A percentile compares a stretch with the other conserved stretches of the same genome.
These are phyloP conservation scores for Metarhizium humberi DNA, from an alignment of 2,329 filamentous ascomycete genomes.

Conservation along the genomic window DNA sequence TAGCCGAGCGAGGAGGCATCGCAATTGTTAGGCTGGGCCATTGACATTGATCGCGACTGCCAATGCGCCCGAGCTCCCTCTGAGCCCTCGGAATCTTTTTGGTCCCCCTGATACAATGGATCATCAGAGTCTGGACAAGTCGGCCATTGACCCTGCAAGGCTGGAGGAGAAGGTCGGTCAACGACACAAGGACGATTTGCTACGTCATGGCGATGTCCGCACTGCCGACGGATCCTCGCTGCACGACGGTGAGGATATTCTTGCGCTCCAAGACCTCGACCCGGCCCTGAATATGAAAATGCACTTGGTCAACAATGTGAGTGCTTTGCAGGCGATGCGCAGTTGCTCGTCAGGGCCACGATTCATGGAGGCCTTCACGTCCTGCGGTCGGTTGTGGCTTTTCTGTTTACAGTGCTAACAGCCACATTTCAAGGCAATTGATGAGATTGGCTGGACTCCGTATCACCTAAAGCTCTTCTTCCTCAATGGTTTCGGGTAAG, in stretches of 20 bases:
- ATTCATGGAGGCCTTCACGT: not conserved
- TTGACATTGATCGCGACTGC: too few relatives aligned
- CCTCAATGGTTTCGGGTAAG: constrained; percentile 49
- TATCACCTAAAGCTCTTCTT: constrained; percentile 53
- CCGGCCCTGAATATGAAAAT: constrained; percentile 57
- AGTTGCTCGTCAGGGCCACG: not conserved
- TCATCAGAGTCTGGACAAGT: not conserved
- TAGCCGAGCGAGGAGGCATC: not conserved
- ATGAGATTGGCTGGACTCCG: constrained; percentile 51
- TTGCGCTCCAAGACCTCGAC: constrained; percentile 48
- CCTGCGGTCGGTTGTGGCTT: not conserved
- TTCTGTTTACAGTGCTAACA: not conserved
- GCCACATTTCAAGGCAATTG: constrained; percentile 29
- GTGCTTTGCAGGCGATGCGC: constrained; percentile 13
- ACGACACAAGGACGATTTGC: not conserved
- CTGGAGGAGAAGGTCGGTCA: constrained; percentile 9
- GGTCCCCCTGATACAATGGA: not conserved
- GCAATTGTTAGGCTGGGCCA: too few relatives aligned
- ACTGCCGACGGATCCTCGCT: constrained; percentile 13
- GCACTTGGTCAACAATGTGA: constrained; percentile 58
- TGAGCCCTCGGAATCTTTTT: not conserved
- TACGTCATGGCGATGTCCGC: constrained; percentile 5
- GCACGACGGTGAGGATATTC: constrained; percentile 35
- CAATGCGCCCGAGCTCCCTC: too few relatives aligned
- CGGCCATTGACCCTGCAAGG: constrained; percentile 4